Base-by-base conservation (phyloP, 768 basidiomycete species). In the Calocybe cyanea region DNA sequence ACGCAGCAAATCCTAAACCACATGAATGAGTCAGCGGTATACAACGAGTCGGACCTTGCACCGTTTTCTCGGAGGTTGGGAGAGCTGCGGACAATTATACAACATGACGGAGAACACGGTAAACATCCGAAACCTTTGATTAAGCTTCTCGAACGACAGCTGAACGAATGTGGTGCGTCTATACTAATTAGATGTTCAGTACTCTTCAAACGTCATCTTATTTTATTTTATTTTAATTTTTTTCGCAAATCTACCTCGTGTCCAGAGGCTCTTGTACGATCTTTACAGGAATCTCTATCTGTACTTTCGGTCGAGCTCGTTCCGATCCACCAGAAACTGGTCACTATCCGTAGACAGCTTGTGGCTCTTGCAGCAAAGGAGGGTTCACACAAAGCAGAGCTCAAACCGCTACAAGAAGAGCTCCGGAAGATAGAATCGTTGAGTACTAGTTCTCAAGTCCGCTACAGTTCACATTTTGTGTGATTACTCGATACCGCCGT, bases 391-490 rank as follows among this genome's bases (percentile, higher is more conserved):
- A 93, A 92, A 63, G 70, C 82, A 7, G 94, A 96, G 63, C 76
- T 95, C 47, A 93, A 94, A 67, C 85, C 89, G 35, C 67, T 97
- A 37, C 78, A 88, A 46, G 92, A 96, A 63, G 96, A 98, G 59
- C 75, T 99, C 44, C 79, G 95, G 46, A 90, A 87, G 68, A 95
- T 99, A 55, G 96, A 99, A 72, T 85, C 87, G 86, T 91, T 86
- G 78, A 84, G 88, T 87, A 66, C 57, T 55, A 58, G 41, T 67
- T 61, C 58, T 53, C 52, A 63, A 60, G 59, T 67, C 57, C 62
- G 60, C 57, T 52, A 50, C 57, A 51, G 47, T 57, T 56, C 55
- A 43, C 43, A 38, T 46, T 54, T 45, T 56, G 50, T 55, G 46
- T 46, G 30, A 52, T 44, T 50, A 46, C 45, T 53, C 44, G 24